Evolutionary conservation across 352 stramenopile genomes (phyloP), one percentile per base, ranked within the genome.

Genomic region (Phytophthora idaei): DNA sequence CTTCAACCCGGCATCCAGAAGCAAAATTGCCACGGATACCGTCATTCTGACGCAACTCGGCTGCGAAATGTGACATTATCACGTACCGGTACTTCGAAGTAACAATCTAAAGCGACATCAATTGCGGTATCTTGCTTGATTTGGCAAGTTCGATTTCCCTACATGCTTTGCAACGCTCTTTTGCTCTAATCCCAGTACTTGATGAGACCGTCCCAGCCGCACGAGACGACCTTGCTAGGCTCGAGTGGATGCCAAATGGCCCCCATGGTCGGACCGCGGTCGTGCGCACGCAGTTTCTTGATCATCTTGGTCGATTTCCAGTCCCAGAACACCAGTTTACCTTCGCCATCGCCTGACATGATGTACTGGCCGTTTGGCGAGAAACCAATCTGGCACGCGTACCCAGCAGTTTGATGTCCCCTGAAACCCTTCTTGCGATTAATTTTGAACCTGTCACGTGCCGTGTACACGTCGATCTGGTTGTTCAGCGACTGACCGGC

Each of bases 271-370:
- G 97, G 97, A 2, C 97, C 96, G 25, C 89, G 89, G 56, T 98
- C 89, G 78, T 99, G 97, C 3, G 95, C 97, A 10, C 68, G 77
- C 49, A 96, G 67, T 61, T 93, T 93, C 76, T 90, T 91, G 64
- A 95, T 78, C 70, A 97, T 80, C 69, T 97, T 98, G 55, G 90
- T 97, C 47, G 83, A 91, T 63, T 99, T 99, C 90, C 97, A 99
- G 78, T 99, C 97, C 98, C 98, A 99, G 77, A 99, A 97, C 56
- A 92, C 98, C n/a, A 99, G 61, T 57, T 97, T 97, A 51, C 98
- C 98, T 64, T 98, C 92, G 25, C 94, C 94, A 73, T 99, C 98
- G 31, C 98, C 98, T 44, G 93, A 99, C 31, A 97, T 89, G 39
- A 94, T 61, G 70, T 88, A 95, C 74, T 98, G 92, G 34, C 97